Evolutionary conservation across 1,284 basidiomycete species (phyloP).

Genomic region (Microbotryum scabiosae): DNA sequence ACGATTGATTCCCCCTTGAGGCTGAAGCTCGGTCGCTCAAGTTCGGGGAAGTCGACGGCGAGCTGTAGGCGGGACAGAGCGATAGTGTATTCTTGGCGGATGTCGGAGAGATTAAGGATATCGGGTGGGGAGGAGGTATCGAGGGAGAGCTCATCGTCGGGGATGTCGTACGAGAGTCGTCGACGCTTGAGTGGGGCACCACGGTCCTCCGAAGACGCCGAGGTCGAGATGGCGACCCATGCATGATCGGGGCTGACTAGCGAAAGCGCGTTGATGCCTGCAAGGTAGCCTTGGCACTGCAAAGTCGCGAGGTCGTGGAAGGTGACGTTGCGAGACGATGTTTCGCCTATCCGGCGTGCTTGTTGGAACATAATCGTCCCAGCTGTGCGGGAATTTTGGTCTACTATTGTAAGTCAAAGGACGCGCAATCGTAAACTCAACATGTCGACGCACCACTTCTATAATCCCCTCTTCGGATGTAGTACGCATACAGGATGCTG

Average conservation of each 20-base stretch:
- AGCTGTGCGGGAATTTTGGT: conserved; percentile 47
- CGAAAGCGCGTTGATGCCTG: conserved; percentile 81
- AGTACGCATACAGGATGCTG: conserved; percentile 90
- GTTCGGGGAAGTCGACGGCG: conserved; percentile 41
- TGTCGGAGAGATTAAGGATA: conserved; percentile 69
- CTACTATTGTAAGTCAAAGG: conserved; percentile 13
- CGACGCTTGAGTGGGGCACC: conserved; percentile 52
- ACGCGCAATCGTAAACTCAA: not conserved
- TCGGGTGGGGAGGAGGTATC: conserved; percentile 49
- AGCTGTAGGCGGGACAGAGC: conserved; percentile 41
- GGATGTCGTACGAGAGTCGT: conserved; percentile 65
- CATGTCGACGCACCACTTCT: conserved; percentile 57
- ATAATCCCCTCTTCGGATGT: conserved; percentile 74
- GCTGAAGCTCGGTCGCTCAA: conserved; percentile 50
- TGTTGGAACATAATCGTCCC: conserved; percentile 90
- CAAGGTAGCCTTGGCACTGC: conserved; percentile 69
- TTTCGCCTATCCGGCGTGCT: conserved; percentile 64
- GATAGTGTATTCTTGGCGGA: conserved; percentile 74
- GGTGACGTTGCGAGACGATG: conserved; percentile 42
- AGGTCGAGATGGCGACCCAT: conserved; percentile 59
- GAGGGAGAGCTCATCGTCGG: conserved; percentile 57
- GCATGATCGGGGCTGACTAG: conserved; percentile 71
- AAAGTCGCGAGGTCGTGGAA: conserved; percentile 58
- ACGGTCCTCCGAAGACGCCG: conserved; percentile 15
- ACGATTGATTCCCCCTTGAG: conserved; percentile 66